Base-by-base conservation (phyloP, 805 yeast species). In the Hermanozyma aechmeae region DNA sequence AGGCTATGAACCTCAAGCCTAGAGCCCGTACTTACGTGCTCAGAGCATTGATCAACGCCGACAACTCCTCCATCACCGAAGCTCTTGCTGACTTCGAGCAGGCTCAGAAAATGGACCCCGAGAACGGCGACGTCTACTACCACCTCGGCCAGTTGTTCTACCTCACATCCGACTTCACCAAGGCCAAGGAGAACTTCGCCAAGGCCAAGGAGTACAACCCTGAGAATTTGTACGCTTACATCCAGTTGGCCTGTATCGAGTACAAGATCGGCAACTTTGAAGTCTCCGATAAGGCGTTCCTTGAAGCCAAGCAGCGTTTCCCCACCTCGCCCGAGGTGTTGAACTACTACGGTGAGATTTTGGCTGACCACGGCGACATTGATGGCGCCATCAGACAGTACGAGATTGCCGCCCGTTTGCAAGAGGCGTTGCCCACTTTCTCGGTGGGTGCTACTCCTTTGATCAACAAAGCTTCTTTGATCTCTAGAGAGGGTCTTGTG, bases 101-200 rank as follows among this genome's bases (percentile, higher is more conserved):
- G 30, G 97, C 96, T 13, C 65, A 76, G 35, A 61, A 66, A 35
- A 50, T 80, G 37, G 78, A 83, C 48, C 74, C 89, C 28, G 60
- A 71, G 15, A 73, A 76, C 47, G 76, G 92, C 19, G 95, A 92
- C 50, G 73, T 80, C 42, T 83, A 78, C 65, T 92, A 92, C 67
- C 98, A 92, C 61, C 76, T 80, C 53, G 98, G 94, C 43, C 99
- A 92, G 71, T 69, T 87, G 51, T 73, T 71, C 55, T 89, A 87
- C 62, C 64, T 92, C 47, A 74, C 83, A 38, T 79, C 78, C 38
- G 82, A 84, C 37, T 73, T 81, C 48, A 61, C 58, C 22, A 66
- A 74, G 39, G 96, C 98, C 21, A 71, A 76, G 47, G 61, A 53
- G 23, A 76, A 82, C 59, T 92, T 86, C 51, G 70, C 69, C 45